These are phyloP conservation scores for Anastatica hierochuntica DNA, from an alignment of 345 rosid species.

Conservation along the genomic window DNA sequence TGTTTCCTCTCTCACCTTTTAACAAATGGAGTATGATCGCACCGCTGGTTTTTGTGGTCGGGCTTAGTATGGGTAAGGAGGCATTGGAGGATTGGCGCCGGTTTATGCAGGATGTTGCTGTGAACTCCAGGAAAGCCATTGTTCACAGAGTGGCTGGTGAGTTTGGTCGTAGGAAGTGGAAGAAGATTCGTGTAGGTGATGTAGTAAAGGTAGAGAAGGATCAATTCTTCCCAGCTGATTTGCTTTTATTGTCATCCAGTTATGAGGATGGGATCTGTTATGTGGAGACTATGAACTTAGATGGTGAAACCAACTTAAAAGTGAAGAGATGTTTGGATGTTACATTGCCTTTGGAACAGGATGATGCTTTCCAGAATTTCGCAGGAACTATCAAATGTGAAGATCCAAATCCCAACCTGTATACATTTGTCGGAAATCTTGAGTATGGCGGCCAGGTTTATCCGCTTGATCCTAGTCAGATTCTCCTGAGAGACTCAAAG, in stretches of 20 bases:
- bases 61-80: conserved; percentile 62
- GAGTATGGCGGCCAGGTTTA: conserved; percentile 35
- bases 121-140: conserved; percentile 36
- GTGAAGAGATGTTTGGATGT: conserved; percentile 53
- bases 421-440: conserved; percentile 59
- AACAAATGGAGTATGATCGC: conserved; percentile 35
- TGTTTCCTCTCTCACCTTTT: conserved; percentile 38
- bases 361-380: conserved; percentile 33
- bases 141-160: conserved; percentile 39
- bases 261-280: conserved; percentile 73
- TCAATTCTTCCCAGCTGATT: conserved; percentile 59
- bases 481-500: conserved; percentile 69
- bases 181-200: conserved; percentile 52
- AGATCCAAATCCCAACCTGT: conserved; percentile 69
- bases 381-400: conserved; percentile 42
- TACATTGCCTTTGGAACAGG: conserved; percentile 38
- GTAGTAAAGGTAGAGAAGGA: conserved; percentile 50
- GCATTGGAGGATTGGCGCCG: conserved; percentile 70
- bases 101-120: conserved; percentile 34
- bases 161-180: conserved; percentile 44
- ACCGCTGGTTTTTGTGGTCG: conserved; percentile 52
- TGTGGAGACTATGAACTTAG: conserved; percentile 80
- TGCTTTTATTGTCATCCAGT: conserved; percentile 60
- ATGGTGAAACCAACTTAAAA: conserved; percentile 70
- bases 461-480: conserved; percentile 45